These are phyloP conservation scores for Sherardia arvensis DNA, from an alignment of 257 asterid genomes.

Conservation along the genomic window DNA sequence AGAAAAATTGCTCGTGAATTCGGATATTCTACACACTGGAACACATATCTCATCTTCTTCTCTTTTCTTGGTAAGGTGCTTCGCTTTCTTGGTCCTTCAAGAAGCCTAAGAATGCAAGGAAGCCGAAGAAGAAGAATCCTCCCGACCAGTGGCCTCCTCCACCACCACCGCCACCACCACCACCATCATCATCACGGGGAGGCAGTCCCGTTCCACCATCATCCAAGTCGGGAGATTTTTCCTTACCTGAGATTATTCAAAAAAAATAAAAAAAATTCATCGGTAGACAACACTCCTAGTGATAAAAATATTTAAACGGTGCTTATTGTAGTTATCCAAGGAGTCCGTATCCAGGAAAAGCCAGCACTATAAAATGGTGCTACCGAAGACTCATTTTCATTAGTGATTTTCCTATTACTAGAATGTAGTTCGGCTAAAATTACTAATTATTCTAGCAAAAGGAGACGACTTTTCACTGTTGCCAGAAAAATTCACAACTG, in stretches of 20 bases:
- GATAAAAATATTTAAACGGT: too few relatives aligned
- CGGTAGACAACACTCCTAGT: too few relatives aligned
- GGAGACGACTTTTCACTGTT: too few relatives aligned
- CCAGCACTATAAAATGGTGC: too few relatives aligned
- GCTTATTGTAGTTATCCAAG: too few relatives aligned
- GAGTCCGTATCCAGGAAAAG: neutral
- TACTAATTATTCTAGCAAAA: too few relatives aligned
- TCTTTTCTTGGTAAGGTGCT: constrained; percentile 38
- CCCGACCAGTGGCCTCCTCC: constrained; percentile 83
- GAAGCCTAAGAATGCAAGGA: constrained; percentile 63
- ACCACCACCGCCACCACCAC: constrained; percentile 82
- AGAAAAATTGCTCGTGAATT: constrained; percentile 1
- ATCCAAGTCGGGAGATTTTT: constrained; percentile 82
- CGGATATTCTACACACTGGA: neutral
- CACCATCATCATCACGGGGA: constrained; percentile 80
- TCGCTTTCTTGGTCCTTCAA: constrained; percentile 63
- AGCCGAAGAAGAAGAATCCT: constrained; percentile 79
- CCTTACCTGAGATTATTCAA: constrained; percentile 61
- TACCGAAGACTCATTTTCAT: neutral
- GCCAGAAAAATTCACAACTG: too few relatives aligned
- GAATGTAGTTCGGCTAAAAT: too few relatives aligned
- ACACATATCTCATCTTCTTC: constrained; percentile 26
- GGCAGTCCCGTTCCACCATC: constrained; percentile 89
- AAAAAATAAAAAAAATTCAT: neutral
- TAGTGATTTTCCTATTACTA: too few relatives aligned